phyloP scores from a whole-genome alignment of 805 yeast genomes.

The Tetrapisispora phaffii region DNA sequence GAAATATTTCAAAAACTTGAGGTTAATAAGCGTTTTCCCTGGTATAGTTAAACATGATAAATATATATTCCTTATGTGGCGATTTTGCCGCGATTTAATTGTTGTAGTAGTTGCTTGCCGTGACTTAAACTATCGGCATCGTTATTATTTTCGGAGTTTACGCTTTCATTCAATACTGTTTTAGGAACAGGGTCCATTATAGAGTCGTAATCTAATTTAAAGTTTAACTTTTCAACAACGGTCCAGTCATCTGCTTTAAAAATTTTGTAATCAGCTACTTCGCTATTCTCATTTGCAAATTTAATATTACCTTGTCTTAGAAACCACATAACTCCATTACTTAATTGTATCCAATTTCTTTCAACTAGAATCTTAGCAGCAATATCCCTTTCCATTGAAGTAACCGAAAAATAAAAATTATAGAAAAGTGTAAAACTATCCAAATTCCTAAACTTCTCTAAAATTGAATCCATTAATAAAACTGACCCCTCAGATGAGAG shows the following conservation, averaged over 20 bases:
- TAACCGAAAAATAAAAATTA: slow-evolving; percentile 36
- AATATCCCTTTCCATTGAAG: slow-evolving; percentile 33
- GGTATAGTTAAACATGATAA: not conserved
- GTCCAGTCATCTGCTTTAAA: slow-evolving; percentile 38
- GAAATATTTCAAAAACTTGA: not conserved
- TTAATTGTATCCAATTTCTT: slow-evolving; percentile 33
- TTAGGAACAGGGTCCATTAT: slow-evolving; percentile 10
- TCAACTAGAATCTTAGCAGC: slow-evolving; percentile 28
- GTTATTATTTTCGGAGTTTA: not conserved
- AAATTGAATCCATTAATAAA: slow-evolving; percentile 8
- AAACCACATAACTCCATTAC: slow-evolving; percentile 30
- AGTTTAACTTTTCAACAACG: slow-evolving; percentile 33
- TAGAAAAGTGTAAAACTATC: slow-evolving; percentile 34
- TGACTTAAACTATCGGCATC: slow-evolving; percentile 8
- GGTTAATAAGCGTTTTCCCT: not conserved
- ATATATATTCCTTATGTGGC: not conserved
- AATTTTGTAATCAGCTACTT: slow-evolving; percentile 35
- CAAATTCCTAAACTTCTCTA: slow-evolving; percentile 22
- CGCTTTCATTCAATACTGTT: not conserved
- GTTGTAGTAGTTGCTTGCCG: slow-evolving; percentile 26
- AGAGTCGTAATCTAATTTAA: slow-evolving; percentile 31
- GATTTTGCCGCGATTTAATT: slow-evolving; percentile 19
- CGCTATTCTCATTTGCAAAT: slow-evolving; percentile 32
- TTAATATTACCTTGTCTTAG: slow-evolving; percentile 33
- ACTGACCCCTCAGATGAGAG: not conserved